Base-by-base conservation (phyloP, 2,329 filamentous ascomycete genomes). In the Sporothrix inflata region DNA sequence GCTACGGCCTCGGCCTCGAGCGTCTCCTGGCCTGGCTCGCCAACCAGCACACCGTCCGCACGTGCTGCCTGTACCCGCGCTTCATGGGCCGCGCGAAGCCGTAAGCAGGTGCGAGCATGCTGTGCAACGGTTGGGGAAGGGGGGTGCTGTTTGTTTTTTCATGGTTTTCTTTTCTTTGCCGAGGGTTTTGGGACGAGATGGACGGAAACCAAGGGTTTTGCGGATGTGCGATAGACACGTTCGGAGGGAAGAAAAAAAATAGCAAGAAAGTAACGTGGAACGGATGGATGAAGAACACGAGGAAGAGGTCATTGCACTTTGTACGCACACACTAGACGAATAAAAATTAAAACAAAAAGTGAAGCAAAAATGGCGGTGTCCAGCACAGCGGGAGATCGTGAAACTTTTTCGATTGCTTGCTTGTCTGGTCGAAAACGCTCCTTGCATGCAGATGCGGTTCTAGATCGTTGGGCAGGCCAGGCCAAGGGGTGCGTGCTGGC, bases 1-100 rank as follows among this genome's bases (percentile, higher is more conserved):
- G 76, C 30, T 77, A 76, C 70, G 76, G 76, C 70, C 87, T 99
- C 66, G 96, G 96, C 77, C 87, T 97, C 69, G 95, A 98, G 86
- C 90, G 95, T 63, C 90, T 90, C 81, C 81, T 90, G 51, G 88
- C 88, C 16, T 90, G 88, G 88, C 81, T 91, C 77, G 85, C 85
- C 76, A 88, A 89, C 81, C 87, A 89, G 80, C 87, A 88, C 80
- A 89, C 87, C 19, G 89, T 91, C 69, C 85, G 89, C 71, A 88
- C 87, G 72, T 89, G 89, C 77, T 93, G 91, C 82, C 81, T 94
- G 83, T 94, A 94, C 80, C 92, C 92, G 75, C 88, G 92, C 73
- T 94, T 92, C 83, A 94, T 94, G 86, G 91, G 91, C 69, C 88
- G 92, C 74, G 94, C 92, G 86, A 93, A 91, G 82, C 92, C 92